A percentile compares a stretch with the other conserved stretches of the same genome.
Conservation (phyloP, 352 stramenopile species). For the Thalassiosira livingstoniorum region DNA sequence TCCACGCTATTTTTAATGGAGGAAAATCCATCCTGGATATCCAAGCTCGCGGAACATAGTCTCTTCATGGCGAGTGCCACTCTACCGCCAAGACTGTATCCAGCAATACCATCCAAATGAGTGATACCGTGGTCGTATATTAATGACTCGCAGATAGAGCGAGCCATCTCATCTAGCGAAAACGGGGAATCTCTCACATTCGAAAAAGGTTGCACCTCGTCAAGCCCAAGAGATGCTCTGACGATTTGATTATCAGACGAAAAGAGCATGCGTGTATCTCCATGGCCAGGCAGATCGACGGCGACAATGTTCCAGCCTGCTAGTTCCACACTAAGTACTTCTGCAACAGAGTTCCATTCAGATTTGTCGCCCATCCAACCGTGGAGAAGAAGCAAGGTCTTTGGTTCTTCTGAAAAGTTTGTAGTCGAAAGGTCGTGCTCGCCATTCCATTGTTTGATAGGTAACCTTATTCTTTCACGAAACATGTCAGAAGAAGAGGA, state of each 20-base stretch:
- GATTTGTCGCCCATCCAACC: conserved; percentile 84
- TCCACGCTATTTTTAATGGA: conserved; percentile 8
- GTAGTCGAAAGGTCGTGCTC: conserved; percentile 23
- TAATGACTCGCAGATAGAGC: conserved; percentile 62
- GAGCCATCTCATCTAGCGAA: conserved; percentile 69
- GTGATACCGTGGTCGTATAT: conserved; percentile 61
- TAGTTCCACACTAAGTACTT: conserved; percentile 51
- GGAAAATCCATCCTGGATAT: neutral
- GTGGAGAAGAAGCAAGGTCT: conserved; percentile 80
- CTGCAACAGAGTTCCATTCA: conserved; percentile 76
- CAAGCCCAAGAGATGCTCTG: conserved; percentile 32
- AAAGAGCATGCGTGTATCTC: conserved; percentile 53
- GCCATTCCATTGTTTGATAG: conserved; percentile 48
- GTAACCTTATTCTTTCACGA: conserved; percentile 17
- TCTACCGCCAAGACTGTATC: conserved; percentile 83
- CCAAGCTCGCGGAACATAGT: conserved; percentile 34
- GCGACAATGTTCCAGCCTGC: conserved; percentile 71
- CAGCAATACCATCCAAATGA: conserved; percentile 73
- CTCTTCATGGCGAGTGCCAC: conserved; percentile 79
- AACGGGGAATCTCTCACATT: conserved; percentile 36
- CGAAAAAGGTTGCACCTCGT: conserved; percentile 22
- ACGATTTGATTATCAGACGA: conserved; percentile 52
- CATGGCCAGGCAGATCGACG: conserved; percentile 80
- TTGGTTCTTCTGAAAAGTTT: conserved; percentile 34
- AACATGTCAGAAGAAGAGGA: conserved; percentile 6